Evolutionary conservation across 257 asterid species (phyloP).

Genomic region (Solanum microdontum): DNA sequence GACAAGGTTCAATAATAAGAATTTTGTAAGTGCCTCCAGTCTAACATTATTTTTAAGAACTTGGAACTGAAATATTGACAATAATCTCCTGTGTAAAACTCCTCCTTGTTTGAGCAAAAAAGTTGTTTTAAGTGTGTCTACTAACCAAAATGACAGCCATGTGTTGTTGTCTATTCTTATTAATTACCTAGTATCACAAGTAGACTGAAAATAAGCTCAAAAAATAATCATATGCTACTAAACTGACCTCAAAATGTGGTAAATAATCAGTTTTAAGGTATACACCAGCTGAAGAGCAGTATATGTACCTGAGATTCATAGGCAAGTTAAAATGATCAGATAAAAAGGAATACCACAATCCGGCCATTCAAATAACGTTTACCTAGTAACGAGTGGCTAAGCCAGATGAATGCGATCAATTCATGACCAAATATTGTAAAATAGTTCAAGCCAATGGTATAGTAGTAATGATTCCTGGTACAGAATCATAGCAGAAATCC

Average conservation of each 20-base stretch:
- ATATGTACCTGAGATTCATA: slow-evolving; percentile 53
- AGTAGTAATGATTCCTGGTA: neutral
- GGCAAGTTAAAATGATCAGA: neutral
- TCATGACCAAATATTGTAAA: neutral
- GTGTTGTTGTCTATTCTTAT: neutral
- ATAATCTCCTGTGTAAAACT: neutral
- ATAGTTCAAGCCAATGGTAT: neutral
- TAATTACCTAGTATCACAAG: neutral
- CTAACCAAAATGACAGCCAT: neutral
- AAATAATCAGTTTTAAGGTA: slow-evolving; percentile 65
- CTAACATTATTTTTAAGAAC: neutral
- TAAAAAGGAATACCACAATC: neutral
- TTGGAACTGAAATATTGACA: neutral
- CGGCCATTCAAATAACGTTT: neutral
- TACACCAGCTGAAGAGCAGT: slow-evolving; percentile 92
- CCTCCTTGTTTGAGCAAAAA: neutral
- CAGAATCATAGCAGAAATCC: neutral
- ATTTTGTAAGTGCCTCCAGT: neutral
- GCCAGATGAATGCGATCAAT: neutral
- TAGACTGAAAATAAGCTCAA: neutral
- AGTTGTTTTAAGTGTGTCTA: neutral
- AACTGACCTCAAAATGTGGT: slow-evolving; percentile 68
- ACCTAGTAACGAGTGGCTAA: neutral
- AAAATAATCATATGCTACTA: neutral
- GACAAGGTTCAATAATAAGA: neutral